Conservation (phyloP, 768 basidiomycete species). For the Amanita rimosa region DNA sequence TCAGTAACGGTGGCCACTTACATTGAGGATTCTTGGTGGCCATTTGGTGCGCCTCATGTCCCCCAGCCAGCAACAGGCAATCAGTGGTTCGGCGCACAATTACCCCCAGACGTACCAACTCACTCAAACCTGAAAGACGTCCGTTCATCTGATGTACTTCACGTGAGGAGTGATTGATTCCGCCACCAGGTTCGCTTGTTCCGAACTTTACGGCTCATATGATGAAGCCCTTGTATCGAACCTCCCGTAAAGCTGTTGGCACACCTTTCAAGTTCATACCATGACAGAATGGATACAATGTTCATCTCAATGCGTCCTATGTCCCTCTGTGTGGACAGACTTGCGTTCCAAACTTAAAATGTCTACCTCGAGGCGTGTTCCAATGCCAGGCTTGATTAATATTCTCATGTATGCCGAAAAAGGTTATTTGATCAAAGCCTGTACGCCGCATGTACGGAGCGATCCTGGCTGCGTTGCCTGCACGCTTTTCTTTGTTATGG, state of each 20-base stretch:
- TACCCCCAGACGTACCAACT: neutral
- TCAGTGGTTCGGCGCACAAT: conserved; percentile 2
- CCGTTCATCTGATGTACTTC: neutral
- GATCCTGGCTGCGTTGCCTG: conserved; percentile 5
- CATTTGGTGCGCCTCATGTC: conserved; percentile 3
- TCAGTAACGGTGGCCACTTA: neutral
- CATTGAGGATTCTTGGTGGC: neutral
- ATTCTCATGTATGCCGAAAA: conserved; percentile 2
- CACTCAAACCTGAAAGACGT: neutral
- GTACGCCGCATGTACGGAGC: conserved; percentile 4
- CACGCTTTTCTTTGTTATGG: conserved; percentile 7
- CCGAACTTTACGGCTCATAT: neutral
- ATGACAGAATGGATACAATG: neutral
- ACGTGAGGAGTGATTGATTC: conserved; percentile 1
- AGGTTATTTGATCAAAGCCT: conserved; percentile 5
- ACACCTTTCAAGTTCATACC: neutral
- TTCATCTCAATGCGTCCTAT: neutral
- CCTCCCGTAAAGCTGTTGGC: neutral
- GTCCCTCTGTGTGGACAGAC: neutral
- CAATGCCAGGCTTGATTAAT: neutral
- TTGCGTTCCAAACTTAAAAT: conserved; percentile 3
- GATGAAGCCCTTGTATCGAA: neutral
- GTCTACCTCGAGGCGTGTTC: conserved; percentile 1
- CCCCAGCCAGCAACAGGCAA: neutral
- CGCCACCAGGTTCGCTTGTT: neutral